These are phyloP conservation scores for Talaromyces sp. DNA, from an alignment of 2,329 filamentous ascomycete species.

Conservation along the genomic window DNA sequence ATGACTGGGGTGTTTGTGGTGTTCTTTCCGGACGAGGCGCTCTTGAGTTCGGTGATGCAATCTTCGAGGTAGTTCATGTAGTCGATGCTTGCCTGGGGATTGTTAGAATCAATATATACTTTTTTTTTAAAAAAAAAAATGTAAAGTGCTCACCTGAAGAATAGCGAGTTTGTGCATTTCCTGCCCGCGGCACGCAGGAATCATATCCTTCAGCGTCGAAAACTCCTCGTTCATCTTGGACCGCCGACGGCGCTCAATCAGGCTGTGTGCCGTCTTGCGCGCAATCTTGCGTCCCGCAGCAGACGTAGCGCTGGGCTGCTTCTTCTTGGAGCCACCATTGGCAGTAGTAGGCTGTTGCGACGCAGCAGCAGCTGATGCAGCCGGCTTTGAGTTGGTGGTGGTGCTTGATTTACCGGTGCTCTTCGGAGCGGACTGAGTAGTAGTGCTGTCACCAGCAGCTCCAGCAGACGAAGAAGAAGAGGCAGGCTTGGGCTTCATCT, in stretches of 20 bases:
- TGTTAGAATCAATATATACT: background rate
- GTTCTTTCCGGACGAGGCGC: constrained; percentile 28
- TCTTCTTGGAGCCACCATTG: constrained; percentile 58
- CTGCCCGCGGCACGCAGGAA: constrained; percentile 84
- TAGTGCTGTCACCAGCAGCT: constrained; percentile 20
- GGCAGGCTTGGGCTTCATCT: constrained; percentile 72
- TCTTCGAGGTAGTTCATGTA: constrained; percentile 92
- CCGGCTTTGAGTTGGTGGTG: background rate
- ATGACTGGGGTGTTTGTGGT: constrained; percentile 11
- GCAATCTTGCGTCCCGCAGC: constrained; percentile 92
- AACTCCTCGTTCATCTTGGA: constrained; percentile 99
- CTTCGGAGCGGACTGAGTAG: constrained; percentile 4
- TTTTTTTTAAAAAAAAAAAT: too few relatives aligned
- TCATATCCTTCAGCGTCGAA: constrained; percentile 86
- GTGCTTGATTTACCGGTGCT: constrained; percentile 1
- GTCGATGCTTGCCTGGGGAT: constrained; percentile 80
- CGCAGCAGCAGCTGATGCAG: background rate
- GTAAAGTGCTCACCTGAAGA: constrained; percentile 60
- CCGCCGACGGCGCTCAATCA: constrained; percentile 82
- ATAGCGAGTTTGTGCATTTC: constrained; percentile 99
- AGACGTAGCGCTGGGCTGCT: constrained; percentile 68
- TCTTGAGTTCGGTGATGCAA: constrained; percentile 76
- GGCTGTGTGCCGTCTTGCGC: constrained; percentile 89
- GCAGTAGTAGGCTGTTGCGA: constrained; percentile 12
- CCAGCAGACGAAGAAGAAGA: constrained; percentile 38